Percentiles rank a stretch among this genome's conserved stretches.
Conservation (phyloP, 495 filamentous ascomycete species). For the Aspergillus mulundensis region DNA sequence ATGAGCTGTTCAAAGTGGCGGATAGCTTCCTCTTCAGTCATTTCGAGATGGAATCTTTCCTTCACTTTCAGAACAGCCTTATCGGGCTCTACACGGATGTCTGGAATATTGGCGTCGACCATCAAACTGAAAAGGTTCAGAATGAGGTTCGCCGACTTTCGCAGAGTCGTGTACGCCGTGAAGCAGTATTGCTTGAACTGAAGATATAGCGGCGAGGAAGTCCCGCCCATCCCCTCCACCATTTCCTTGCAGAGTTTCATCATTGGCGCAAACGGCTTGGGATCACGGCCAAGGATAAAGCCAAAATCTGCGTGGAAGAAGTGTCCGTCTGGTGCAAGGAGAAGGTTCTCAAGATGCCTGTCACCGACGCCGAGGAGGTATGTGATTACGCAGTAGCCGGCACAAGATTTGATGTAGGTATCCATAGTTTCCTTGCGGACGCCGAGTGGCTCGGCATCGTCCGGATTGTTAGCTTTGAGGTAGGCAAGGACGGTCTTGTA, state of each 20-base stretch:
- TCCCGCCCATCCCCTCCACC: constrained; percentile 96
- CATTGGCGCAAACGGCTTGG: constrained; percentile 92
- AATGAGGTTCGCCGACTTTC: constrained; percentile 87
- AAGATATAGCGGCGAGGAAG: constrained; percentile 69
- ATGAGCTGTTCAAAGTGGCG: constrained; percentile 82
- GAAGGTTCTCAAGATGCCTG: constrained; percentile 91
- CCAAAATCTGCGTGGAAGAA: constrained; percentile 99
- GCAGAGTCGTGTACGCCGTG: constrained; percentile 85
- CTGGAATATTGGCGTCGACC: constrained; percentile 94
- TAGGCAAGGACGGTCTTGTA: constrained; percentile 84
- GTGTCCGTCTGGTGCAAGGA: constrained; percentile 81
- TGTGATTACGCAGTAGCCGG: constrained; percentile 97
- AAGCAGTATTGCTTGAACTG: constrained; percentile 95
- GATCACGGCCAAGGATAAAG: constrained; percentile 95
- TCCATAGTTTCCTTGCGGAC: constrained; percentile 92
- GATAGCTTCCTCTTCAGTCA: constrained; percentile 91
- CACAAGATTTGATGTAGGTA: constrained; percentile 92
- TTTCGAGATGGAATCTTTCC: constrained; percentile 87
- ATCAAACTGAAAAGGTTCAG: constrained; percentile 94
- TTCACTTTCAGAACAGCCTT: constrained; percentile 92
- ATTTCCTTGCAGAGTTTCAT: constrained; percentile 98
- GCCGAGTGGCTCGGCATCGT: constrained; percentile 74
- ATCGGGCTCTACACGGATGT: constrained; percentile 87
- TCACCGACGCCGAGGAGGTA: constrained; percentile 98
- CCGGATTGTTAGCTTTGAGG: constrained; percentile 85